These are phyloP conservation scores for Fusarium abutilonis DNA, from an alignment of 2,329 filamentous ascomycete genomes.

Conservation along the genomic window DNA sequence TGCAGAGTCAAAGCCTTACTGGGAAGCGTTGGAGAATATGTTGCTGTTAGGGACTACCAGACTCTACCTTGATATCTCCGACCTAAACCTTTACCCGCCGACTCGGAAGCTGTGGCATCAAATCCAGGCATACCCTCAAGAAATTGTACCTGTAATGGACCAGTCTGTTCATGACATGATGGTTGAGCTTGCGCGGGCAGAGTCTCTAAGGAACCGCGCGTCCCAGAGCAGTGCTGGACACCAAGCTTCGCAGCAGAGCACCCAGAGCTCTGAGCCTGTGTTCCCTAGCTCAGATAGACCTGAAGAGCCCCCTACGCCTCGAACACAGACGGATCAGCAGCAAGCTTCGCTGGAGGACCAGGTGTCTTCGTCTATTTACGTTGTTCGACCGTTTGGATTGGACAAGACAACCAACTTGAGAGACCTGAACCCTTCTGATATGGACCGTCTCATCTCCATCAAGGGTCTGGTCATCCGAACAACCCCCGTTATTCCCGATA, in stretches of 20 bases:
- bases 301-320: conserved; percentile 56
- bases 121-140: conserved; percentile 90
- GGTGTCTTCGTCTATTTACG: conserved; percentile 81
- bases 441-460: conserved; percentile 94
- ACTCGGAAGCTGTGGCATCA: conserved; percentile 97
- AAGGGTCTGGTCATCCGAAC: conserved; percentile 96
- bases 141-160: conserved; percentile 97
- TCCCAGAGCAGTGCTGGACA: conserved; percentile 66
- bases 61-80: conserved; percentile 87
- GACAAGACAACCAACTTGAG: conserved; percentile 89
- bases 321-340: conserved; percentile 55
- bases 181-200: conserved; percentile 84
- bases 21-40: conserved; percentile 89
- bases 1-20: conserved; percentile 83
- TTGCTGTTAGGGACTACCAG: conserved; percentile 83
- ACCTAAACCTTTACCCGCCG: conserved; percentile 91
- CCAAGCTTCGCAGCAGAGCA: conserved; percentile 56
- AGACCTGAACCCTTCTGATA: conserved; percentile 90
- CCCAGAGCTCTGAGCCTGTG: conserved; percentile 76
- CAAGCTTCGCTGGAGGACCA: conserved; percentile 77
- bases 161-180: conserved; percentile 92
- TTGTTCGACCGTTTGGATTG: conserved; percentile 88
- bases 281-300: conserved; percentile 82
- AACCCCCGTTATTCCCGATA: conserved; percentile 96
- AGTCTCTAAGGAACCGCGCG: conserved; percentile 74